phyloP scores from a whole-genome alignment of 495 filamentous ascomycete genomes.

The Hypoxylon intermedium region DNA sequence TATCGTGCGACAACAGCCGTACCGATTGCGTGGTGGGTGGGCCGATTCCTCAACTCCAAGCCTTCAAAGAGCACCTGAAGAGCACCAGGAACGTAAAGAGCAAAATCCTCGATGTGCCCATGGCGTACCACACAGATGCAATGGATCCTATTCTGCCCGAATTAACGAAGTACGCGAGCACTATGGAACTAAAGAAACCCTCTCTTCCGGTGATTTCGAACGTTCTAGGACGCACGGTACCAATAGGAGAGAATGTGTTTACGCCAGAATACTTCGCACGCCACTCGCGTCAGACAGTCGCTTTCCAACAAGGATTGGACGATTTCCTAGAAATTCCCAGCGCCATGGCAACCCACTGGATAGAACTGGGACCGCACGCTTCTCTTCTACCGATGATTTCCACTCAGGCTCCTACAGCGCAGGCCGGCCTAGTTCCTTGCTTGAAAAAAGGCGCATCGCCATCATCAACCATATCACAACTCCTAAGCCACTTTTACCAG shows the following conservation, averaged over 20 bases:
- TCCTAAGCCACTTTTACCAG: background rate
- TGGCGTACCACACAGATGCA: constrained; percentile 8
- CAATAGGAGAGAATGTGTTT: background rate
- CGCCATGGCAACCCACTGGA: background rate
- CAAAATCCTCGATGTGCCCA: constrained; percentile 13
- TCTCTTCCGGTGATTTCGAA: background rate
- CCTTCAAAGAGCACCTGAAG: background rate
- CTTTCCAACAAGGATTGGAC: constrained; percentile 10
- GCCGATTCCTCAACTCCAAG: background rate
- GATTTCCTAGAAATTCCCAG: background rate
- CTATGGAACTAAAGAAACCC: background rate
- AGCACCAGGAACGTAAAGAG: constrained; percentile 1
- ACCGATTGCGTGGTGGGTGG: background rate
- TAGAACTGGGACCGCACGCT: constrained; percentile 1
- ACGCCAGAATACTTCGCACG: constrained; percentile 7
- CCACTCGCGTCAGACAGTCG: constrained; percentile 8
- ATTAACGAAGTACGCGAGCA: constrained; percentile 4
- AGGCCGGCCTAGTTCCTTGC: constrained; percentile 3
- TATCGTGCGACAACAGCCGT: constrained; percentile 1
- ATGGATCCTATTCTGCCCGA: constrained; percentile 18
- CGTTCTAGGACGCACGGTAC: background rate
- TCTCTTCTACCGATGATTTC: constrained; percentile 14
- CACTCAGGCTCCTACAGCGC: background rate
- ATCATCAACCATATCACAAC: background rate
- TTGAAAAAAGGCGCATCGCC: constrained; percentile 5